These are phyloP conservation scores for Aureobasidium musti DNA, from an alignment of 2,329 filamentous ascomycete species.

Conservation along the genomic window DNA sequence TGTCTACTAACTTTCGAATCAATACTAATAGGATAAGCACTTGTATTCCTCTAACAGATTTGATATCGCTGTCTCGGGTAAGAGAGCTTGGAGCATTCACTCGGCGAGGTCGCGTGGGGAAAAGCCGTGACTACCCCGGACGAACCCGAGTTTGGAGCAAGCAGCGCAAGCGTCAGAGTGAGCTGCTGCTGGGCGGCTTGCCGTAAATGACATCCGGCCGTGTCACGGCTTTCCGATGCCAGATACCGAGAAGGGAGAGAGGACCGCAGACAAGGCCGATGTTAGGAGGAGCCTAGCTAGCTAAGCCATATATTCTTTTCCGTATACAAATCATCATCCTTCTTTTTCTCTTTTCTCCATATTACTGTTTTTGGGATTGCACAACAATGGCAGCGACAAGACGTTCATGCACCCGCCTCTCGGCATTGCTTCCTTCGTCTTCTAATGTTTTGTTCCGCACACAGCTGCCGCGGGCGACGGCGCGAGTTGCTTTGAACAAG, in stretches of 20 bases:
- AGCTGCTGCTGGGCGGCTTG: too few species aligned
- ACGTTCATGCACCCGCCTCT: conserved; percentile 26
- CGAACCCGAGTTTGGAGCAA: not conserved
- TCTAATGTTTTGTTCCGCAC: conserved; percentile 6
- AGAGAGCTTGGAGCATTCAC: not conserved
- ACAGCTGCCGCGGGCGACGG: conserved; percentile 17
- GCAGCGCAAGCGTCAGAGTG: too few species aligned
- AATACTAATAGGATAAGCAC: too few species aligned
- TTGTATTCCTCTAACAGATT: not conserved
- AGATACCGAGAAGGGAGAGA: conserved; percentile 10
- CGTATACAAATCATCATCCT: not conserved
- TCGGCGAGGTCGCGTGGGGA: not conserved
- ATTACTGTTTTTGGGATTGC: not conserved
- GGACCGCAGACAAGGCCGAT: not conserved
- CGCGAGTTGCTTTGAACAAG: conserved; percentile 4
- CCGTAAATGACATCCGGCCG: conserved; percentile 11
- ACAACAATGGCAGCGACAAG: conserved; percentile 24
- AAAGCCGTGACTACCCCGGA: conserved; percentile 18
- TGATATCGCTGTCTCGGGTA: not conserved
- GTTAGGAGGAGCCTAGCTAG: not conserved
- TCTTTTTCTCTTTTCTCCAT: not conserved
- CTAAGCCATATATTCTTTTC: conserved; percentile 3
- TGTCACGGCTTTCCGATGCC: conserved; percentile 6
- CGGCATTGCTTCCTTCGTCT: conserved; percentile 20
- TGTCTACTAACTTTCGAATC: too few species aligned